Base-by-base conservation (phyloP, 192 early-diverging fungal species). In the Neocallimastix lanati region DNA sequence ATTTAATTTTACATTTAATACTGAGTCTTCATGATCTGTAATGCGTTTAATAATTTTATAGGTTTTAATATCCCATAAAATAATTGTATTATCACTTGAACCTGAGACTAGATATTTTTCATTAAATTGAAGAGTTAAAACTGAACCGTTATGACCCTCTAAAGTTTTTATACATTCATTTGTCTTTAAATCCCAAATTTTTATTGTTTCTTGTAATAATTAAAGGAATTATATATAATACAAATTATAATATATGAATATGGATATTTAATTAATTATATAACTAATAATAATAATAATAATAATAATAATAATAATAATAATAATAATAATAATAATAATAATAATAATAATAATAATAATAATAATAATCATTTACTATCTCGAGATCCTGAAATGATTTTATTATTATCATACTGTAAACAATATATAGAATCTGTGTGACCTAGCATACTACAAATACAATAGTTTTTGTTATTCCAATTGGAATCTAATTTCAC, bases 91-190 rank as follows among this genome's bases (percentile, higher is more conserved):
- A 80, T 94, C 93, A 21, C 90, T 89, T 76, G 92, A 92, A 11
- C 93, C 93, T n/a, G 90, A 92, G 14, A 92, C 81, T 76, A 94
- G 88, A 78, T 83, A 84, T 27, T 90, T 40, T 36, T 86, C 87
- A 78, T 95, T 88, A 76, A 90, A 95, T 79, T 96, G 95, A 25
- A 97, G 84, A 80, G 94, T 96, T 76, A 96, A 85, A 13, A 97
- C 95, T 36, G 92, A 94, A 18, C 89, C 94, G 1, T 78, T 79
- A 83, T 97, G 96, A 15, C 92, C 93, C 4, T 40, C 33, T 67
- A 94, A 88, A 2, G 94, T 94, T 81, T 82, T 18, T 82, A 82
- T 79, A 88, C 89, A 78, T 78, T 76, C 40, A 7, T 50, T 50
- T 50, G 40, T 87, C n/a, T 85, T 80, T 67, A 92, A 83, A 81